Evolutionary conservation across 306 rosid genomes (phyloP).

Genomic region (Clitoria ternatea): DNA sequence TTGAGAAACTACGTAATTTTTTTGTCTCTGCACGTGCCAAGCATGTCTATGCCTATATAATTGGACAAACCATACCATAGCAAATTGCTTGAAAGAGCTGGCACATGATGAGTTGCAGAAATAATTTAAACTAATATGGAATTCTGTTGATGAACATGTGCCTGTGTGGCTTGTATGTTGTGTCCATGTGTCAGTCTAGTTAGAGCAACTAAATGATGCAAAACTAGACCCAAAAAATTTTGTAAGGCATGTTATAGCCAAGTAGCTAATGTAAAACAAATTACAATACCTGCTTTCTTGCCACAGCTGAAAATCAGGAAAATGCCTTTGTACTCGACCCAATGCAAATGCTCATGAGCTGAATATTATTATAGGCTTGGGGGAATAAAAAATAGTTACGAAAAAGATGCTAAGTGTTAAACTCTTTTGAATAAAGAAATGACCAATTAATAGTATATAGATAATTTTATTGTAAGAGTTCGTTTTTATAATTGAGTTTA

Average conservation of each 20-base stretch:
- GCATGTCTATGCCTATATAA: not conserved
- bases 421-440: no score
- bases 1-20: not conserved
- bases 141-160: conserved; percentile 23
- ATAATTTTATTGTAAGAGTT: no score
- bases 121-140: not conserved
- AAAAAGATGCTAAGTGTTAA: not conserved
- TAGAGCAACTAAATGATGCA: not conserved
- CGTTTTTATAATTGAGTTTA: no score
- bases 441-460: no score
- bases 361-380: conserved; percentile 18
- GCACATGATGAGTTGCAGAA: conserved; percentile 22
- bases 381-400: not conserved
- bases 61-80: not conserved
- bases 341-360: not conserved
- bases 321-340: not conserved
- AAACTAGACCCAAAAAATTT: conserved; percentile 9
- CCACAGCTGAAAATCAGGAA: not conserved
- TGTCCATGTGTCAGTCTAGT: not conserved
- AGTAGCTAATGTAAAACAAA: not conserved
- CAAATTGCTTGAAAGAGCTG: not conserved
- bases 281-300: conserved; percentile 19
- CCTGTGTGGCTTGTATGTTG: not conserved
- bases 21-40: not conserved
- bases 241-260: not conserved